Base-by-base conservation (phyloP, 2,329 filamentous ascomycete species). In the Penicillium hesseltinei region DNA sequence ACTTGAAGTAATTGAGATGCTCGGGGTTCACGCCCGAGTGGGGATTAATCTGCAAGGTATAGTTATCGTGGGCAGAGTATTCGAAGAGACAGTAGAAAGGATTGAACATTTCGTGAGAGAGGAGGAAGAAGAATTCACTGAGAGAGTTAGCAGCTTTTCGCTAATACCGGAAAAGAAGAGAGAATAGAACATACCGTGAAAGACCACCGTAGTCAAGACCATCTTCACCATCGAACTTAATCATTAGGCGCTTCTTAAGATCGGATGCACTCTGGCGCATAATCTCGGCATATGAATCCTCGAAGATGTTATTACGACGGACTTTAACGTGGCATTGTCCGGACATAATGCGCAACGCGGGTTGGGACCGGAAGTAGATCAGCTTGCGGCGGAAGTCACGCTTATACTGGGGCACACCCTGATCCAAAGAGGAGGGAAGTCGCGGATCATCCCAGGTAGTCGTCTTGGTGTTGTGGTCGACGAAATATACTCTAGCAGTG, bases 41-140 rank as follows among this genome's bases (percentile, higher is more conserved):
- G 45, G 94, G 94, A 80, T 99, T 99, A 81, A 99, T 99, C 78
- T 99, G 94, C 54, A 99, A 88, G 31, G 94, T 99, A 80, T 99
- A 99, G 80, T 99, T 99, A 85, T 99, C 94, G 81, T 99, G 94
- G 39, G 94, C 94, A 27, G 94, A 97, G 77, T 99, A 99, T 79
- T 99, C 94, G 81, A 99, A 99, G 53, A 99, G 83, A 75, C 94
- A 99, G 81, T 99, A 99, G 80, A 99, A 99, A 33, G 94, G 94
- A 76, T 99, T 99, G 81, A 99, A 99, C 94, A 99, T 99, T 81
- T 99, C 94, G 78, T 99, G 94, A 17, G 93, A 97, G 54, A 99
- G 85, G 40, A 99, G 82, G 86, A 99, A 99, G 83, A 99, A 99
- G 82, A 99, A 99, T 78, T 99, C 94, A 84, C 92, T 86, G 49